A percentile compares a stretch with the other conserved stretches of the same genome.
These are phyloP conservation scores for Pestalotiopsis sp. DNA, from an alignment of 2,329 filamentous ascomycete species.

Conservation along the genomic window DNA sequence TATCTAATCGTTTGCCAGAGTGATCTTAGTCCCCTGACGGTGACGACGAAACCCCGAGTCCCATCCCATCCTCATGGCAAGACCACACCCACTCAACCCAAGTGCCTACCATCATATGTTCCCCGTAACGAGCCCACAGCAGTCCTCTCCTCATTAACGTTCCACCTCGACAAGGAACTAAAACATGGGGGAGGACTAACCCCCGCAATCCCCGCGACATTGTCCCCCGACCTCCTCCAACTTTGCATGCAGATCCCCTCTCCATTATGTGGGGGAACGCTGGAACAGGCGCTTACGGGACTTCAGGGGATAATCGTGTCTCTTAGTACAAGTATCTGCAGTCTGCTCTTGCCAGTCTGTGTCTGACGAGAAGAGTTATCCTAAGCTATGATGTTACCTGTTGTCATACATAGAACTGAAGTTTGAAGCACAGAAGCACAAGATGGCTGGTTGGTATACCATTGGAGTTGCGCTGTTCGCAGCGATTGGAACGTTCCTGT, in stretches of 20 bases:
- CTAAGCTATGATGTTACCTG: background rate
- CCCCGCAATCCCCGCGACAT: conserved; percentile 5
- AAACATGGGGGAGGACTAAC: background rate
- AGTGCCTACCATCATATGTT: background rate
- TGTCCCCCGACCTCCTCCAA: conserved; percentile 3
- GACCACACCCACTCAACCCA: background rate
- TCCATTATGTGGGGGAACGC: background rate
- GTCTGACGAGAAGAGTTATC: background rate
- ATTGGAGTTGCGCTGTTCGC: conserved; percentile 57
- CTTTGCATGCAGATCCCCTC: background rate
- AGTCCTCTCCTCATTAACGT: background rate
- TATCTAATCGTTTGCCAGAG: too few species aligned
- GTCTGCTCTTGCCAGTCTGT: background rate
- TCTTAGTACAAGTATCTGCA: background rate
- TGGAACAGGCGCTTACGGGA: background rate
- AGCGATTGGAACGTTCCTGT: conserved; percentile 61
- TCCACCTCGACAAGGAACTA: conserved; percentile 1
- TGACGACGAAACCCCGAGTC: too few species aligned
- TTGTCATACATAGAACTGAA: background rate
- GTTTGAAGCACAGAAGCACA: background rate
- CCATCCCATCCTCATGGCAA: too few species aligned
- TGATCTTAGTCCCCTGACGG: too few species aligned
- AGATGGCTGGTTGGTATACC: conserved; percentile 38
- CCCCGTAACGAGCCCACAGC: background rate
- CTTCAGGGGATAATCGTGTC: background rate